Conservation (phyloP, 768 basidiomycete species). For the Collybia mongolica region DNA sequence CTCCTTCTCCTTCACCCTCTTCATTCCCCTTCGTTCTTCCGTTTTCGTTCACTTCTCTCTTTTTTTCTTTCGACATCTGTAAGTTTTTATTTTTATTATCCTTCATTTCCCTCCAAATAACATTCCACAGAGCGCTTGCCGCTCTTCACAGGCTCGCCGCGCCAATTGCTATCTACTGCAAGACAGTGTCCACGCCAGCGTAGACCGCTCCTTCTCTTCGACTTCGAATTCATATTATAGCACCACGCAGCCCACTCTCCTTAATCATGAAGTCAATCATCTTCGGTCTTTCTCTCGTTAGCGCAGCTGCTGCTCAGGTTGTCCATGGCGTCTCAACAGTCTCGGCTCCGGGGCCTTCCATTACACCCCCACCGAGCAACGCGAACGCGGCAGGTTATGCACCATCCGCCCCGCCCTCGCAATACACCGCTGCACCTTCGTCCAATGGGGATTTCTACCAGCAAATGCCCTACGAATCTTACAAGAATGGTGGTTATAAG, state of each 20-base stretch:
- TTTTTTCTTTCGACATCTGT: slow-evolving; percentile 43
- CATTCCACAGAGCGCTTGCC: slow-evolving; percentile 45
- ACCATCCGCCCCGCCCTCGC: slow-evolving; percentile 27
- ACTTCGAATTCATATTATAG: slow-evolving; percentile 34
- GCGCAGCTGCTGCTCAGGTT: slow-evolving; percentile 57
- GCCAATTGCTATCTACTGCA: slow-evolving; percentile 50
- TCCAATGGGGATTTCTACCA: slow-evolving; percentile 39
- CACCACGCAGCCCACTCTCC: slow-evolving; percentile 43
- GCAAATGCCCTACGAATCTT: slow-evolving; percentile 58
- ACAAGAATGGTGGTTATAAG: slow-evolving; percentile 63
- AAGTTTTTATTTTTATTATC: slow-evolving; percentile 18
- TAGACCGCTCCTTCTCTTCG: slow-evolving; percentile 62
- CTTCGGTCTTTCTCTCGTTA: slow-evolving; percentile 56
- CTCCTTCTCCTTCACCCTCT: slow-evolving; percentile 27
- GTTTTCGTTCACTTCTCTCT: slow-evolving; percentile 34
- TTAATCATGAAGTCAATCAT: slow-evolving; percentile 65
- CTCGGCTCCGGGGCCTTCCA: slow-evolving; percentile 24
- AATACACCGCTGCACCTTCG: slow-evolving; percentile 30
- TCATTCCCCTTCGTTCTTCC: slow-evolving; percentile 45
- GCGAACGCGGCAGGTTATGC: slow-evolving; percentile 17
- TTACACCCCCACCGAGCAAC: slow-evolving; percentile 13
- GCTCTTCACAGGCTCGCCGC: slow-evolving; percentile 35
- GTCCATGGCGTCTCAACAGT: slow-evolving; percentile 46
- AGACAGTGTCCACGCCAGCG: slow-evolving; percentile 68
- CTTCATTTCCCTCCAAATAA: not conserved